Percentiles rank a stretch among this genome's conserved stretches.
phyloP scores from a whole-genome alignment of 179 eudicot genomes.

The Drosera spatulata region DNA sequence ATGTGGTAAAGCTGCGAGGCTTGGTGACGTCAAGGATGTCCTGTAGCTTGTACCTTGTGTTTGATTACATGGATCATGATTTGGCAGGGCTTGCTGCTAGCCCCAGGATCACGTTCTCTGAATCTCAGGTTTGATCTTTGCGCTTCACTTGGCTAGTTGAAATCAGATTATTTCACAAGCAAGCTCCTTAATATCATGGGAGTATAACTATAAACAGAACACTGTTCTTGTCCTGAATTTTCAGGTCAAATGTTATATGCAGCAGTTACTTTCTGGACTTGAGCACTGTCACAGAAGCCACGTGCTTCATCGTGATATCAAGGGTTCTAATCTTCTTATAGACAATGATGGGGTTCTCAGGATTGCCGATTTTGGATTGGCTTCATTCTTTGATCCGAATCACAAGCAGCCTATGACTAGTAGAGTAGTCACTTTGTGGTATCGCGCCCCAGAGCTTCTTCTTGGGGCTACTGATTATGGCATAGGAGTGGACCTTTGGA shows the following conservation, averaged over 20 bases:
- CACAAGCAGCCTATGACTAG: conserved; percentile 73
- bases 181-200: too few species aligned
- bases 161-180: not conserved
- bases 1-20: conserved; percentile 68
- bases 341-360: conserved; percentile 59
- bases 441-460: conserved; percentile 82
- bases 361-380: conserved; percentile 87
- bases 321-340: conserved; percentile 81
- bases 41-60: conserved; percentile 68
- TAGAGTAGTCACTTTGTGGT: conserved; percentile 83
- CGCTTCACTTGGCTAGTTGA: not conserved
- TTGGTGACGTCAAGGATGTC: conserved; percentile 80
- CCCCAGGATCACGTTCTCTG: conserved; percentile 61
- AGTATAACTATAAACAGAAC: too few species aligned
- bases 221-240: conserved; percentile 3
- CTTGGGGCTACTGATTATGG: conserved; percentile 81
- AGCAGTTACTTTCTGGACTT: conserved; percentile 71
- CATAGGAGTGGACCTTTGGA: conserved; percentile 77
- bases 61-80: conserved; percentile 77
- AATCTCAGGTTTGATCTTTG: conserved; percentile 28
- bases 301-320: conserved; percentile 84
- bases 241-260: conserved; percentile 82
- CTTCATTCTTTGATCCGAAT: conserved; percentile 62
- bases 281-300: conserved; percentile 77
- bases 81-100: conserved; percentile 79